Conservation (phyloP, 495 filamentous ascomycete genomes). For the Bacidia rubella region DNA sequence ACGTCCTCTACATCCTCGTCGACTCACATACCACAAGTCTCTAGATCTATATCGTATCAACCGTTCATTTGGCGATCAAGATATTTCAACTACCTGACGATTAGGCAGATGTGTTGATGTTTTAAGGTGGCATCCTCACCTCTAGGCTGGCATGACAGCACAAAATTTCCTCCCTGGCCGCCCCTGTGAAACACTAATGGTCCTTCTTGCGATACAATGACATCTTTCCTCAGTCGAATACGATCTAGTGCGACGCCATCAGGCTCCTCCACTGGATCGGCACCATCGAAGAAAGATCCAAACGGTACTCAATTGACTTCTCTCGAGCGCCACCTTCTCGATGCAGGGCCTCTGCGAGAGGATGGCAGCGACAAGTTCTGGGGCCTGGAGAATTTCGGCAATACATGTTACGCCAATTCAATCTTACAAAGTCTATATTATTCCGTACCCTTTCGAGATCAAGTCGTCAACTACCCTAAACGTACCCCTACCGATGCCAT, state of each 20-base stretch:
- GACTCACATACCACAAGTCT: neutral
- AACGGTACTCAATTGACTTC: constrained; percentile 56
- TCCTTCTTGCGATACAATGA: constrained; percentile 17
- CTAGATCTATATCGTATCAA: neutral
- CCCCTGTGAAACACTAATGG: neutral
- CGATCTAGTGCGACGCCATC: constrained; percentile 28
- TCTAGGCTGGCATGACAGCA: neutral
- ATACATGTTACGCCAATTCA: constrained; percentile 92
- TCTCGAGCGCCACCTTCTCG: constrained; percentile 67
- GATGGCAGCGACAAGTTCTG: constrained; percentile 98
- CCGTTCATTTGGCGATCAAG: neutral
- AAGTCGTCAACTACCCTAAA: constrained; percentile 81
- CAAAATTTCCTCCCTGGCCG: neutral
- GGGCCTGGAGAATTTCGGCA: constrained; percentile 96
- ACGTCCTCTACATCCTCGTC: neutral
- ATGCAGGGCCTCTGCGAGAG: constrained; percentile 60
- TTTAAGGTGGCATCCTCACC: neutral
- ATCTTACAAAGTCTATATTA: constrained; percentile 95
- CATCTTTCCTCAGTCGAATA: constrained; percentile 29
- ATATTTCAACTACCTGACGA: neutral
- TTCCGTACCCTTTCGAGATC: constrained; percentile 87
- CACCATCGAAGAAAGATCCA: constrained; percentile 57
- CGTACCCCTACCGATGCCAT: constrained; percentile 43
- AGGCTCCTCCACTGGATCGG: constrained; percentile 28
- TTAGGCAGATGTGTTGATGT: neutral